Conservation (phyloP, 371 early-diverging fungal genomes). For the Rhizopus sp. region DNA sequence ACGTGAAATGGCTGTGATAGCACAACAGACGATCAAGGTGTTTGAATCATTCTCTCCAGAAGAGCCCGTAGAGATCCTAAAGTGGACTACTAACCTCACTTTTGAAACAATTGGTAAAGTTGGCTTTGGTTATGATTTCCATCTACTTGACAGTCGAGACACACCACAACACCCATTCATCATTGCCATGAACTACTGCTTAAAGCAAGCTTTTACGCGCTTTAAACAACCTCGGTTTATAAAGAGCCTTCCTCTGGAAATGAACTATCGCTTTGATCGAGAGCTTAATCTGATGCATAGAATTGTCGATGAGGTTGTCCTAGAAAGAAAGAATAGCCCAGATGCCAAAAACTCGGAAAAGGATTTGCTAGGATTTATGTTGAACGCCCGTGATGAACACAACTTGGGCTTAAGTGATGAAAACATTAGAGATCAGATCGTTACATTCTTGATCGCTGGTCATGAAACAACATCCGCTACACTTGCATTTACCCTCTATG, state of each 20-base stretch:
- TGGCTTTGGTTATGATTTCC: slow-evolving; percentile 62
- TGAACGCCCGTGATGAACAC: slow-evolving; percentile 51
- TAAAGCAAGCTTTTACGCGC: slow-evolving; percentile 30
- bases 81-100: slow-evolving; percentile 60
- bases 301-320: slow-evolving; percentile 40
- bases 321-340: slow-evolving; percentile 34
- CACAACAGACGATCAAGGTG: slow-evolving; percentile 36
- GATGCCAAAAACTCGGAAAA: slow-evolving; percentile 42
- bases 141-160: slow-evolving; percentile 42
- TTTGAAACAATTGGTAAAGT: slow-evolving; percentile 54
- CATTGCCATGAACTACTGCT: slow-evolving; percentile 52
- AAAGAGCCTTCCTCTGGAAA: slow-evolving; percentile 47
- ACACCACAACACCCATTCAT: slow-evolving; percentile 48
- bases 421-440: slow-evolving; percentile 63
- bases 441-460: slow-evolving; percentile 62
- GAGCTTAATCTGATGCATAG: slow-evolving; percentile 41
- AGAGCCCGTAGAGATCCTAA: slow-evolving; percentile 45
- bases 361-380: slow-evolving; percentile 61
- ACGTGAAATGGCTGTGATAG: slow-evolving; percentile 43
- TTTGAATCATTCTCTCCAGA: slow-evolving; percentile 35
- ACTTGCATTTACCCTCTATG: slow-evolving; percentile 51
- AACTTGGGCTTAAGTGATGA: slow-evolving; percentile 44
- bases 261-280: slow-evolving; percentile 39
- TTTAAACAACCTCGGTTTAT: slow-evolving; percentile 35
- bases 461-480: slow-evolving; percentile 57